Percentiles rank a stretch among this genome's conserved stretches.
phyloP scores from a whole-genome alignment of 208 protist species.

The Trypanosoma conorhini region DNA sequence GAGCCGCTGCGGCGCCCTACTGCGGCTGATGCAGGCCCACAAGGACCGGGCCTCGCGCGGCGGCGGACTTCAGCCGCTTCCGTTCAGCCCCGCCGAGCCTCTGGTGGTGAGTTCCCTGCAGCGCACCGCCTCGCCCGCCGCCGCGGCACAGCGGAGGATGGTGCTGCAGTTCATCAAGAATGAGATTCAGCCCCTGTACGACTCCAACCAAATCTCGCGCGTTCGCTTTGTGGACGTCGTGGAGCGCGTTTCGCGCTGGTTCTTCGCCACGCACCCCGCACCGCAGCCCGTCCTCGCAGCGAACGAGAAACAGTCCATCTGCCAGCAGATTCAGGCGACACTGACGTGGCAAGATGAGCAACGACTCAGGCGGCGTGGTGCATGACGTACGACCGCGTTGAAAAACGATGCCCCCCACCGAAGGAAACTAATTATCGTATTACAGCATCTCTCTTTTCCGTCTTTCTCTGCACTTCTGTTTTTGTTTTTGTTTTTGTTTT shows the following conservation, averaged over 20 bases:
- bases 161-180: slow-evolving; percentile 37
- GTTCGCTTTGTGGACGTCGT: slow-evolving; percentile 36
- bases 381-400: neutral
- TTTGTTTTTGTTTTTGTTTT: slow-evolving; percentile 13
- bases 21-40: slow-evolving; percentile 3
- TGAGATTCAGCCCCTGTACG: slow-evolving; percentile 36
- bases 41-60: neutral
- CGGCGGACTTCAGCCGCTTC: neutral
- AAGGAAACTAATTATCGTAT: slow-evolving; percentile 11
- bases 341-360: slow-evolving; percentile 33
- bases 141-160: slow-evolving; percentile 19
- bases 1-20: neutral
- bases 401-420: too few relatives aligned
- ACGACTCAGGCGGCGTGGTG: neutral
- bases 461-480: slow-evolving; percentile 15
- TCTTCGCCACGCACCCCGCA: slow-evolving; percentile 14
- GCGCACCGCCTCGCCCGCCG: too few relatives aligned
- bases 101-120: too few relatives aligned
- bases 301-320: slow-evolving; percentile 12
- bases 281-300: slow-evolving; percentile 6
- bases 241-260: slow-evolving; percentile 20
- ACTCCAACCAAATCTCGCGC: slow-evolving; percentile 25
- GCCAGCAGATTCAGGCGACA: slow-evolving; percentile 29
- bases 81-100: neutral
- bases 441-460: slow-evolving; percentile 6